Evolutionary conservation across 805 yeast species (phyloP), one percentile per base, ranked within the genome.

Genomic region (Lipomyces starkeyi): DNA sequence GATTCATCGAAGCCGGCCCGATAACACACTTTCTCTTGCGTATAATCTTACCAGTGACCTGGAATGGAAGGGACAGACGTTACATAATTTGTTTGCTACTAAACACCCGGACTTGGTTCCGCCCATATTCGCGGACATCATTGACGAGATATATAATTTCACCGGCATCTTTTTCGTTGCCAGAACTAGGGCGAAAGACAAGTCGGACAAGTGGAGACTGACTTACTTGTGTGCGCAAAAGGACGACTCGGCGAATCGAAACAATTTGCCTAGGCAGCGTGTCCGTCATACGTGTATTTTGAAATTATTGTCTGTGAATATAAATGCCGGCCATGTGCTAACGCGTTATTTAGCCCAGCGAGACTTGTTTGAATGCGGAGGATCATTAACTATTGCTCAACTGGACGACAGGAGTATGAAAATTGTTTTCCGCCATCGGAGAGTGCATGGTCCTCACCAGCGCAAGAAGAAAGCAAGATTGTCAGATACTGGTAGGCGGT

Each of bases 81-180:
- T 56, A n/a, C 20, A 14, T 3, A 32, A 56, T 11, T 13, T 22
- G 1, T 22, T 56, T 32, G 37, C 2, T 0, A 29, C 22, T 32
- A 27, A 34, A 27, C 14, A 27, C 0, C 20, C 59, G 37, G 34
- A 27, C 20, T n/a, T 56, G n/a, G 11, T 56, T 27, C 59, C 59
- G n/a, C 2, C 59, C 20, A 34, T 32, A 22, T 56, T 56, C 59
- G 20, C 59, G 34, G 59, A 56, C 27, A 17, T 56, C 22, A 22
- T 56, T 3, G 59, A 56, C 14, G 59, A 56, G 34, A 56, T 56
- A 5, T 56, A 56, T n/a, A 34, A n/a, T 9, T 29, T 34, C 27
- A 56, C 59, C n/a, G 59, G 59, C 4, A 56, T 56, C 37, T 56
- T 27, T 32, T 56, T 56, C 22, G 59, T 56, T n/a, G 22, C 34